Percentiles rank a stretch among this genome's conserved stretches.
Evolutionary conservation across 2,329 filamentous ascomycete species (phyloP).

Genomic region (Arthrobotrys megalospora): DNA sequence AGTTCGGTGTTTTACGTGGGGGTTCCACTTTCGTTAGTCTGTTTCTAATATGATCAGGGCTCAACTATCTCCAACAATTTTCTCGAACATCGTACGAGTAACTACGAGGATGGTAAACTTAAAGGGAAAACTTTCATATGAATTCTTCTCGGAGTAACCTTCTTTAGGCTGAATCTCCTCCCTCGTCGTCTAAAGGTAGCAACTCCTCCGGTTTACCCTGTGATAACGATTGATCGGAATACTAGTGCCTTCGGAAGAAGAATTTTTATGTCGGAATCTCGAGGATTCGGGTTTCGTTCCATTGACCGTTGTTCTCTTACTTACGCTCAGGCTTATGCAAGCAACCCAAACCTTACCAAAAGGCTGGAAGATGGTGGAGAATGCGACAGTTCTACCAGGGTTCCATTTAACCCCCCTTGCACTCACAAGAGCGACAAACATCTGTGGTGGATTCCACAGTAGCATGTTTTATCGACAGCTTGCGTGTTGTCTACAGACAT

Average conservation of each 20-base stretch:
- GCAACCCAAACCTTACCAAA: conserved; percentile 26
- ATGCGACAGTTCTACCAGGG: conserved; percentile 45
- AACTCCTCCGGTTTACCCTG: neutral
- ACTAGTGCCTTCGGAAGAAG: neutral
- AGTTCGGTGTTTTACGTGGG: conserved; percentile 21
- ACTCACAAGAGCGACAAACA: conserved; percentile 21
- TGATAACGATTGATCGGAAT: conserved; percentile 2
- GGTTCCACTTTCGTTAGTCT: conserved; percentile 18
- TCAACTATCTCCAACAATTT: conserved; percentile 11
- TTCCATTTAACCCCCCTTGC: conserved; percentile 30
- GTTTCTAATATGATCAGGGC: conserved; percentile 33
- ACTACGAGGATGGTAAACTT: neutral
- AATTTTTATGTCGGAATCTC: neutral
- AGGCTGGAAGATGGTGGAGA: conserved; percentile 44
- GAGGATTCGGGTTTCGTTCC: neutral
- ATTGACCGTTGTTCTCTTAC: neutral
- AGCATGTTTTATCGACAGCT: neutral
- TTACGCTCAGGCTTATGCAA: conserved; percentile 29
- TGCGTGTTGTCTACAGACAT: conserved; percentile 27
- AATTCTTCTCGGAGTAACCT: neutral
- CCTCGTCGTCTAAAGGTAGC: conserved; percentile 1
- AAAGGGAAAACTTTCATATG: neutral
- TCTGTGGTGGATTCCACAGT: neutral
- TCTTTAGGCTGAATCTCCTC: conserved; percentile 26
- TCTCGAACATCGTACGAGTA: neutral